These are phyloP conservation scores for Inosperma sp. DNA, from an alignment of 768 basidiomycete species.

Conservation along the genomic window DNA sequence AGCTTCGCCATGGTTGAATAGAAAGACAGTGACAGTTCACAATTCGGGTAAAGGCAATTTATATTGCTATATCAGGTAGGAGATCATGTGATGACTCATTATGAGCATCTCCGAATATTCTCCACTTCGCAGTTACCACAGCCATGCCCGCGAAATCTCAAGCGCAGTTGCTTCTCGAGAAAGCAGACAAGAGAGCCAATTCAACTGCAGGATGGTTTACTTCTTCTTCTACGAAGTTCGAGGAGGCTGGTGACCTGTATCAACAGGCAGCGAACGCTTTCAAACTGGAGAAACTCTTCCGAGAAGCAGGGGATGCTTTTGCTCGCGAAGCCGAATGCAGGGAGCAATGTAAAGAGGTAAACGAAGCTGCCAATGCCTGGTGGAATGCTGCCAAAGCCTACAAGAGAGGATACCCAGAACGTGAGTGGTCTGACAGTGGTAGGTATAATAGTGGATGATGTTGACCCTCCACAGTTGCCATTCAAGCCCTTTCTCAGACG, in stretches of 20 bases:
- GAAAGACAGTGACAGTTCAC: neutral
- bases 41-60: neutral
- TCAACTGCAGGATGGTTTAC: slow-evolving; percentile 88
- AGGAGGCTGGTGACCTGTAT: slow-evolving; percentile 95
- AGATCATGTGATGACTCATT: neutral
- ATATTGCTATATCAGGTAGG: slow-evolving; percentile 3
- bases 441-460: neutral
- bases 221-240: slow-evolving; percentile 76
- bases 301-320: slow-evolving; percentile 89
- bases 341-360: slow-evolving; percentile 78
- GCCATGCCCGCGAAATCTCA: slow-evolving; percentile 73
- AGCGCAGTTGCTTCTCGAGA: slow-evolving; percentile 71
- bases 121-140: slow-evolving; percentile 17
- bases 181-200: slow-evolving; percentile 88
- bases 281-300: slow-evolving; percentile 89
- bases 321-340: slow-evolving; percentile 93
- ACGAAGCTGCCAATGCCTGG: slow-evolving; percentile 97
- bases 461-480: slow-evolving; percentile 59
- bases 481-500: slow-evolving; percentile 80
- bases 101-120: neutral
- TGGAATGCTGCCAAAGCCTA: slow-evolving; percentile 98
- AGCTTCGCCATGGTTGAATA: slow-evolving; percentile 23
- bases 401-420: slow-evolving; percentile 81
- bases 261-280: slow-evolving; percentile 92
- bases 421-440: slow-evolving; percentile 43